Evolutionary conservation across 2,329 filamentous ascomycete genomes (phyloP).

Genomic region (Penicillium sp.): DNA sequence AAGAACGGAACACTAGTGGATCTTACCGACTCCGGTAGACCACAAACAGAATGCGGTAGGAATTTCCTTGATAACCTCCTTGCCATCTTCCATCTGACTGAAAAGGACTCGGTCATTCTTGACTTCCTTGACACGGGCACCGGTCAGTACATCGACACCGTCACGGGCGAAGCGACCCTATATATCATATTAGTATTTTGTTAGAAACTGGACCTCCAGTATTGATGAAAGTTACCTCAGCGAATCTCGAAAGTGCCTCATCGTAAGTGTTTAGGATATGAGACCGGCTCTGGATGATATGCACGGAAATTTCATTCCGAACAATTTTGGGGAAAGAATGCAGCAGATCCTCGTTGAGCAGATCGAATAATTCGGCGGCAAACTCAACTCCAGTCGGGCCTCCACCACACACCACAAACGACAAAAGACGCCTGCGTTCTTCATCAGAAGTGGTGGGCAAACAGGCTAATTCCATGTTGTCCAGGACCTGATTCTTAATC

Average conservation of each 20-base stretch:
- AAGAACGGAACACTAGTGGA: background rate
- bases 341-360: constrained; percentile 91
- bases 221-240: constrained; percentile 58
- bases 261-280: constrained; percentile 99
- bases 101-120: constrained; percentile 81
- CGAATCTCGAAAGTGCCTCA: constrained; percentile 87
- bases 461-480: constrained; percentile 86
- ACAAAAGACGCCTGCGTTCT: constrained; percentile 81
- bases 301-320: constrained; percentile 97
- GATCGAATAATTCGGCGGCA: constrained; percentile 91
- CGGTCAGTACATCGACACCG: constrained; percentile 86
- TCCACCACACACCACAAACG: constrained; percentile 93
- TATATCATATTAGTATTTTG: constrained; percentile 19
- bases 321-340: constrained; percentile 81
- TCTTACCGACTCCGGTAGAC: constrained; percentile 81
- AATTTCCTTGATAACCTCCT: constrained; percentile 81
- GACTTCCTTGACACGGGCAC: constrained; percentile 90
- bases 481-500: constrained; percentile 84
- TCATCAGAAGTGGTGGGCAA: constrained; percentile 89
- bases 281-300: constrained; percentile 89
- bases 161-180: constrained; percentile 82
- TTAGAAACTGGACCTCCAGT: background rate
- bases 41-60: constrained; percentile 96
- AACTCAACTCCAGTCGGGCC: constrained; percentile 98
- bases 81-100: constrained; percentile 76